These are phyloP conservation scores for Heterobasidion annosum DNA, from an alignment of 1,284 basidiomycete species.

Conservation along the genomic window DNA sequence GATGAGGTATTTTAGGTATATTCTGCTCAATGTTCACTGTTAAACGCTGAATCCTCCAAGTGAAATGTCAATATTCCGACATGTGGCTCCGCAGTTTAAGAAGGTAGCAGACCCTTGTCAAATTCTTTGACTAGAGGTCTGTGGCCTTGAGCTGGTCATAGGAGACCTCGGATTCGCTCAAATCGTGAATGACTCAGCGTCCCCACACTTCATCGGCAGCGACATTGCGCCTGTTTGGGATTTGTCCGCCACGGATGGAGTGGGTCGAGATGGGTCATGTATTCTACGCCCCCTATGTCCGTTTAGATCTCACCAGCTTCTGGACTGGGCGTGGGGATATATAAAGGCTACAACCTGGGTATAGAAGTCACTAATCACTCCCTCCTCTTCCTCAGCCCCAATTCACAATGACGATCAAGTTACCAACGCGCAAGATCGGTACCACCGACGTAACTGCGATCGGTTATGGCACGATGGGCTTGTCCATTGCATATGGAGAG, in stretches of 20 bases:
- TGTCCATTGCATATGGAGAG: constrained; percentile 22
- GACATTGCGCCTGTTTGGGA: too few species aligned
- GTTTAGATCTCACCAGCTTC: neutral
- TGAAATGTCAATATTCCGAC: too few species aligned
- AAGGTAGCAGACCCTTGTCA: too few species aligned
- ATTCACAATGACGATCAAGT: neutral
- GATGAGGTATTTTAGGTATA: too few species aligned
- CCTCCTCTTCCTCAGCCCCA: neutral
- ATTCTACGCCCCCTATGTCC: neutral
- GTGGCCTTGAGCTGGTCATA: too few species aligned
- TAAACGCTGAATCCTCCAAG: too few species aligned
- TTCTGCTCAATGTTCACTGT: too few species aligned
- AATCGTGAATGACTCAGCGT: too few species aligned
- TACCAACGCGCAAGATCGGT: constrained; percentile 20
- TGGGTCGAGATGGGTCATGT: neutral
- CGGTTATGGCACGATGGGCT: constrained; percentile 28
- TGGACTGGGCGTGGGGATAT: neutral
- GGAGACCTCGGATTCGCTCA: too few species aligned
- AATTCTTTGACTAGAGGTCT: too few species aligned
- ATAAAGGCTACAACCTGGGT: neutral
- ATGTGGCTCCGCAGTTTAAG: too few species aligned
- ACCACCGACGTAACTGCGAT: constrained; percentile 18
- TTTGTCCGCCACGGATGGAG: neutral
- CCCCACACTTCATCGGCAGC: too few species aligned
- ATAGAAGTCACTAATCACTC: neutral